Base-by-base conservation (phyloP, 2,329 filamentous ascomycete genomes). In the Pseudocercospora eumusae region DNA sequence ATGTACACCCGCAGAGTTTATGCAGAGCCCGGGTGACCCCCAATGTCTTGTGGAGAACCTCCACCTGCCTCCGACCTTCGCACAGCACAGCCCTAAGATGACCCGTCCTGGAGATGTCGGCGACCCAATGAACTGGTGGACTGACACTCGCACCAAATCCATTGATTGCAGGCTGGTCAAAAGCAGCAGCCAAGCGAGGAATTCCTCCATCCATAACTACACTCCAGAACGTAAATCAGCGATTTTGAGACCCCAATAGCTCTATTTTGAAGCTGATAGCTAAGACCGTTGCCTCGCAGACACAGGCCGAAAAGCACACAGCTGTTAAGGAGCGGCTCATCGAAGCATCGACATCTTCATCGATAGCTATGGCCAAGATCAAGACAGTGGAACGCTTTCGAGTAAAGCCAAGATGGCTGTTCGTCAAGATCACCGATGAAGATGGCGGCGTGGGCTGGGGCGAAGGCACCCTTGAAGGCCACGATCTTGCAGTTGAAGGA, bases 391-490 rank as follows among this genome's bases (percentile, higher is more conserved):
- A 91, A 68, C 90, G 91, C 71, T 92, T 91, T 73, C 84, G 89
- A 18, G 86, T 92, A 8, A 86, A 87, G 50, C 89, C 89, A 13
- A 81, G 89, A 44, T 92, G 89, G 89, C 80, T 92, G 1, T 91
- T 92, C 66, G 89, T 92, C 67, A 92, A 92, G 74, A 83, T 92
- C 65, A 86, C 84, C 1, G 88, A 92, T 70, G 84, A 86, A 33
- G 80, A 81, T 1, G 88, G 84, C 3, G 80, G 84, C 33, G 78
- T 81, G 56, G 89, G 89, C 6, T 92, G 89, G 89, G 89, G 89
- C 18, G 89, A 92, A 73, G 88, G 86, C 0, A 88, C 88, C 0
- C 76, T 92, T 0, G 89, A 92, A 75, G 89, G 89, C 0, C 89
- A 92, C 69, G 87, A 86, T 0, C 83, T 89, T 61, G 87, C 88